These are phyloP conservation scores for Taphrina sp. DNA, from an alignment of 1,139 yeast genomes.

Conservation along the genomic window DNA sequence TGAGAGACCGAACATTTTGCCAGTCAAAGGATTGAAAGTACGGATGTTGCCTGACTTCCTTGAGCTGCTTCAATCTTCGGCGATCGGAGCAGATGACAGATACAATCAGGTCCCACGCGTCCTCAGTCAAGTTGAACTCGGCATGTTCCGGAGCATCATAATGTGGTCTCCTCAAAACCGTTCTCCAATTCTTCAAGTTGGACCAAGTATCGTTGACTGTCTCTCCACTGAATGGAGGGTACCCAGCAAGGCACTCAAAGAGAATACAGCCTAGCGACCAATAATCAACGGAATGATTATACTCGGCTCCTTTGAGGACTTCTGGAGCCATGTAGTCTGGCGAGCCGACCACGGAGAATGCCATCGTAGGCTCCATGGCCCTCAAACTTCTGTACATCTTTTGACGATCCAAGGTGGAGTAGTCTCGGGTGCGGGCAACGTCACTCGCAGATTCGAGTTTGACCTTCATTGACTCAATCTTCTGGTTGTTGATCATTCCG, in stretches of 20 bases:
- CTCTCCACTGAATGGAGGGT: constrained; percentile 95
- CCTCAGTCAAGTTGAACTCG: constrained; percentile 50
- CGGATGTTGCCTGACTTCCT: constrained; percentile 72
- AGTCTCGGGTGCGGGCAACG: constrained; percentile 54
- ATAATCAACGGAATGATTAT: constrained; percentile 94
- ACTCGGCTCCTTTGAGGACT: constrained; percentile 88
- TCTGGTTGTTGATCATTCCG: constrained; percentile 87
- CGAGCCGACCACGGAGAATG: constrained; percentile 94
- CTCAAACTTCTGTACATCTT: constrained; percentile 65
- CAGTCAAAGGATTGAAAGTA: constrained; percentile 72
- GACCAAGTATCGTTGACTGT: constrained; percentile 92
- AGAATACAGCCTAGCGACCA: constrained; percentile 98
- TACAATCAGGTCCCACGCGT: constrained; percentile 90
- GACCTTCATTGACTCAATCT: constrained; percentile 89
- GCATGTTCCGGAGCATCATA: constrained; percentile 41
- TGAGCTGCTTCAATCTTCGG: constrained; percentile 70
- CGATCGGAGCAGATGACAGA: constrained; percentile 75
- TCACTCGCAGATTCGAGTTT: constrained; percentile 66
- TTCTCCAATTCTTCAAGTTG: constrained; percentile 89
- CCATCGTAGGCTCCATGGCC: constrained; percentile 64
- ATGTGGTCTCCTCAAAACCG: constrained; percentile 82
- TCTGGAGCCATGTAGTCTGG: constrained; percentile 99
- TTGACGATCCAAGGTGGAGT: constrained; percentile 35
- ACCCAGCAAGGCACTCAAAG: constrained; percentile 88
- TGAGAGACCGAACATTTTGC: constrained; percentile 52